Conservation (phyloP, 2,329 filamentous ascomycete genomes). For the Teratosphaeria gauchensis region DNA sequence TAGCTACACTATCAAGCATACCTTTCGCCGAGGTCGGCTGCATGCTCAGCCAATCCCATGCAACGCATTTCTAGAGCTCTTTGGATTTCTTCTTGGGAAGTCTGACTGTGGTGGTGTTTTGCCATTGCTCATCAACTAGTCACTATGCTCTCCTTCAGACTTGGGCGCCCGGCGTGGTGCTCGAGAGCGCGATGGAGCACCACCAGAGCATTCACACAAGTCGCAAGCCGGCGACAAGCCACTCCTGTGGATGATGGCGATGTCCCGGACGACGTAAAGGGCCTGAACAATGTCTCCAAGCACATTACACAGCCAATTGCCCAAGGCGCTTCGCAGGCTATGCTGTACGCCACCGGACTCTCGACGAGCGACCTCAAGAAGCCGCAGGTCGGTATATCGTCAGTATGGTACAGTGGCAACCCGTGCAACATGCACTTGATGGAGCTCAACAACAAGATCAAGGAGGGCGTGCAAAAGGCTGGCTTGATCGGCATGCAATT, state of each 20-base stretch:
- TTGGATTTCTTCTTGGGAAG: not conserved
- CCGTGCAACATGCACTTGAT: conserved; percentile 99
- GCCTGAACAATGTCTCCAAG: conserved; percentile 74
- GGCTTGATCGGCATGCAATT: conserved; percentile 88
- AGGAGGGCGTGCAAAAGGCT: conserved; percentile 61
- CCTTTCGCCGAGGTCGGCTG: not conserved
- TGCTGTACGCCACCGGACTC: conserved; percentile 94
- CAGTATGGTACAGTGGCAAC: conserved; percentile 96
- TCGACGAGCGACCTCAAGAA: conserved; percentile 84
- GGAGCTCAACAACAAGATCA: conserved; percentile 73
- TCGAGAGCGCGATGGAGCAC: conserved; percentile 7
- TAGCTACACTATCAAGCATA: not conserved
- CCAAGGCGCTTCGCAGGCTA: conserved; percentile 95
- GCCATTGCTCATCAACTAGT: not conserved
- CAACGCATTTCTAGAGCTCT: not conserved
- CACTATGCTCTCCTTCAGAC: not conserved
- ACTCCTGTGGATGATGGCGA: conserved; percentile 6
- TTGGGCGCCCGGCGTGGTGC: conserved; percentile 6
- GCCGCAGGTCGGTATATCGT: conserved; percentile 94
- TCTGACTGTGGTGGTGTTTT: not conserved
- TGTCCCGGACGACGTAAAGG: conserved; percentile 8
- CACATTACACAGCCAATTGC: conserved; percentile 93
- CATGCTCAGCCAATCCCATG: not conserved
- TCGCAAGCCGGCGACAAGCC: conserved; percentile 1
- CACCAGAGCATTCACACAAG: conserved; percentile 5